These are phyloP conservation scores for Grigorovia jiainica DNA, from an alignment of 805 yeast species.

Conservation along the genomic window DNA sequence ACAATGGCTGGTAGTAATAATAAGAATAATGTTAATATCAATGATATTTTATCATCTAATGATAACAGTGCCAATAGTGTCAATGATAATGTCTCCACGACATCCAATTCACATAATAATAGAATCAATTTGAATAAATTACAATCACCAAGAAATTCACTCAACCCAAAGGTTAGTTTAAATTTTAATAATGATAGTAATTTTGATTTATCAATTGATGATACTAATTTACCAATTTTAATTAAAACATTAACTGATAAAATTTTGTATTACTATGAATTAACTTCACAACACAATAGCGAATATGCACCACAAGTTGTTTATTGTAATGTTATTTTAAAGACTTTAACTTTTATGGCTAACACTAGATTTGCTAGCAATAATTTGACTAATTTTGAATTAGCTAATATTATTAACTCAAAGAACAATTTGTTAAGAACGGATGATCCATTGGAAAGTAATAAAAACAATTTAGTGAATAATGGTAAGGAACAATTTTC, in stretches of 20 bases:
- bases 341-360: slow-evolving; percentile 55
- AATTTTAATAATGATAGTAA: slow-evolving; percentile 1
- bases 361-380: slow-evolving; percentile 33
- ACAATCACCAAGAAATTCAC: slow-evolving; percentile 42
- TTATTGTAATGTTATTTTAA: slow-evolving; percentile 58
- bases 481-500: slow-evolving; percentile 7
- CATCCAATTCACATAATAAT: slow-evolving; percentile 20
- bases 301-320: slow-evolving; percentile 80
- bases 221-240: slow-evolving; percentile 29
- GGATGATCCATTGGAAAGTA: slow-evolving; percentile 10
- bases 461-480: not conserved
- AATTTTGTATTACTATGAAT: slow-evolving; percentile 36
- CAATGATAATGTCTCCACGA: slow-evolving; percentile 9
- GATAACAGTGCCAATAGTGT: not conserved
- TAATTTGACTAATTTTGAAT: not conserved
- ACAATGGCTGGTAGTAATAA: slow-evolving; percentile 1
- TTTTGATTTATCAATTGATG: slow-evolving; percentile 13
- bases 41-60: slow-evolving; percentile 3
- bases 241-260: slow-evolving; percentile 32
- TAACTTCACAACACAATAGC: slow-evolving; percentile 47
- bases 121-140: slow-evolving; percentile 32
- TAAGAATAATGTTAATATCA: not conserved
- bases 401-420: not conserved
- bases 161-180: slow-evolving; percentile 2
- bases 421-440: too few species aligned